phyloP scores from a whole-genome alignment of 257 asterid species.

The Gentiana macrophylla region DNA sequence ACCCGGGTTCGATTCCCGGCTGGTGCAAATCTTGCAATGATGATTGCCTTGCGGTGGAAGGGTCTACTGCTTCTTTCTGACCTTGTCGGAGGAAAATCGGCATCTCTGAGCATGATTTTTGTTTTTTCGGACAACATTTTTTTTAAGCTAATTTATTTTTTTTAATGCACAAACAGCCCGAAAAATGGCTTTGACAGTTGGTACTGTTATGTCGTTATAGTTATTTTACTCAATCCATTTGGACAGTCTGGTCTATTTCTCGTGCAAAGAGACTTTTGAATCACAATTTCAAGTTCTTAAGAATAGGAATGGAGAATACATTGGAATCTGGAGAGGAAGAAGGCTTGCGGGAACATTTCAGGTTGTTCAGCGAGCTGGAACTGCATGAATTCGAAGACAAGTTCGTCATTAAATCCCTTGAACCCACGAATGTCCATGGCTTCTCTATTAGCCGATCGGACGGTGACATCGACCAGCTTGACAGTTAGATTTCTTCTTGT shows the following conservation, averaged over 20 bases:
- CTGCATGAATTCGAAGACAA: slow-evolving; percentile 54
- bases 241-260: background rate
- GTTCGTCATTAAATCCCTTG: slow-evolving; percentile 50
- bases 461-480: slow-evolving; percentile 49
- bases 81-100: too few species aligned
- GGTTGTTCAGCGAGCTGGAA: slow-evolving; percentile 68
- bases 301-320: background rate
- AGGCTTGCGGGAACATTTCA: slow-evolving; percentile 29
- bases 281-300: background rate
- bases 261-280: background rate
- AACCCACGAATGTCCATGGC: slow-evolving; percentile 55
- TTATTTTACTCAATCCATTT: background rate
- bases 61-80: too few species aligned
- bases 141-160: too few species aligned
- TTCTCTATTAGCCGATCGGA: slow-evolving; percentile 63
- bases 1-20: slow-evolving; percentile 99
- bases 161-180: too few species aligned
- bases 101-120: too few species aligned
- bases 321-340: slow-evolving; percentile 41
- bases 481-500: slow-evolving; percentile 21
- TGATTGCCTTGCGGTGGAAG: too few species aligned
- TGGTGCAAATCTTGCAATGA: slow-evolving; percentile 41
- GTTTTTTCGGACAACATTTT: too few species aligned
- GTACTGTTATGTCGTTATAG: background rate
- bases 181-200: slow-evolving; percentile 2